Percentiles rank a stretch among this genome's conserved stretches.
These are phyloP conservation scores for Agrocybe chaxingu DNA, from an alignment of 768 basidiomycete genomes.

Conservation along the genomic window DNA sequence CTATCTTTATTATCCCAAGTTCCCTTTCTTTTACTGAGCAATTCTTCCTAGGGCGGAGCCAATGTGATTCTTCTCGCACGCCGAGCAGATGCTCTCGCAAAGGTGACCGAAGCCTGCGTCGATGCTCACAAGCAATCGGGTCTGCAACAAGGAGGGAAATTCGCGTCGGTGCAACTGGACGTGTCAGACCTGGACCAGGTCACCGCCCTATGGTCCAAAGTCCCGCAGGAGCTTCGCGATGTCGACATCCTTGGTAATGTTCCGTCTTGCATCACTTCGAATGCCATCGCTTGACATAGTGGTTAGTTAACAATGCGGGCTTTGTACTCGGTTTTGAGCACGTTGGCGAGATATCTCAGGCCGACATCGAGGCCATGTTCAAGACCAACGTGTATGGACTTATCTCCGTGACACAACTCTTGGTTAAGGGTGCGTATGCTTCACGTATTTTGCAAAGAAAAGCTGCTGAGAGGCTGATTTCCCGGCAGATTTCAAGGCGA, in stretches of 20 bases:
- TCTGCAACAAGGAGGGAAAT: constrained; percentile 71
- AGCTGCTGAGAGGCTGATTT: neutral
- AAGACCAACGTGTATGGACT: constrained; percentile 81
- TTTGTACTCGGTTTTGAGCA: constrained; percentile 86
- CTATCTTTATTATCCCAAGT: neutral
- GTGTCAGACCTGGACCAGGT: constrained; percentile 76
- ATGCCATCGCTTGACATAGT: neutral
- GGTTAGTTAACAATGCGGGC: constrained; percentile 70
- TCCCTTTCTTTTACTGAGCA: neutral
- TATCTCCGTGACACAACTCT: constrained; percentile 77
- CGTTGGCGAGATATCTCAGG: constrained; percentile 76
- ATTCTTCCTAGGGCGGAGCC: constrained; percentile 64
- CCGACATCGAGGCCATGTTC: constrained; percentile 83
- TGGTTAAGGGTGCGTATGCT: constrained; percentile 47
- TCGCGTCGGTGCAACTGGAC: constrained; percentile 72
- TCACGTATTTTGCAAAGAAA: neutral
- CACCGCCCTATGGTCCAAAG: constrained; percentile 62
- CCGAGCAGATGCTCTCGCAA: constrained; percentile 65
- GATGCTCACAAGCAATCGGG: constrained; percentile 73
- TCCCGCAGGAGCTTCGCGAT: constrained; percentile 65
- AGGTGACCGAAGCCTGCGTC: constrained; percentile 64
- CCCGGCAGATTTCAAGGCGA: constrained; percentile 70
- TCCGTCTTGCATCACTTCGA: neutral
- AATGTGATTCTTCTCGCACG: constrained; percentile 87
- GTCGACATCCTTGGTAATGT: constrained; percentile 81